Conservation (phyloP, 23 red algal genomes). For the Gracilaria vermiculophylla region DNA sequence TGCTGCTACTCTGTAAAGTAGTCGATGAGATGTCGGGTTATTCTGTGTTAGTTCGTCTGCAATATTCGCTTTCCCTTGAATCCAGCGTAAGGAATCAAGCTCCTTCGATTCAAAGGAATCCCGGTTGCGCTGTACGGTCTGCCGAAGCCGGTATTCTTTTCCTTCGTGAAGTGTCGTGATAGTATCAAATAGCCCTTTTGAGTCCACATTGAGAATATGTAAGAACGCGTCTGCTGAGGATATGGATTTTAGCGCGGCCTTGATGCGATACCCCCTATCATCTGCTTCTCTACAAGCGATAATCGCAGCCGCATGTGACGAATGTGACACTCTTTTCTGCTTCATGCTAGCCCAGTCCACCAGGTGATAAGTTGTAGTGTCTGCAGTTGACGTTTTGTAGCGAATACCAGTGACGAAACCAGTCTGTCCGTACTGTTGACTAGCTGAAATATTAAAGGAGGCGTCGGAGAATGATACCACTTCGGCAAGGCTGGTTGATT, state of each 20-base stretch:
- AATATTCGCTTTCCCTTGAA: constrained; percentile 13
- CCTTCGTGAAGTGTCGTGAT: constrained; percentile 24
- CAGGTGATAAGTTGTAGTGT: not conserved
- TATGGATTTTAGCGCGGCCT: not conserved
- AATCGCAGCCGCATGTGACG: constrained; percentile 29
- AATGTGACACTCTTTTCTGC: not conserved
- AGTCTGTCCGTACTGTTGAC: constrained; percentile 8
- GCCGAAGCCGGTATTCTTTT: constrained; percentile 5
- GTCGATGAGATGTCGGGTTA: not conserved
- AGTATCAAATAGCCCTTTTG: constrained; percentile 26
- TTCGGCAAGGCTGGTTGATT: not conserved
- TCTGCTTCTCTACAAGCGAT: constrained; percentile 12
- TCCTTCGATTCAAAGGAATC: constrained; percentile 19
- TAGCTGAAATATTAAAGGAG: constrained; percentile 1
- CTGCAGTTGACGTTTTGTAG: not conserved
- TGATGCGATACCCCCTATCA: not conserved
- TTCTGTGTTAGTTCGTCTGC: not conserved
- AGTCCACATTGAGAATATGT: constrained; percentile 4
- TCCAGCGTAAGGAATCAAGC: not conserved
- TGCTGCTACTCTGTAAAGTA: not conserved
- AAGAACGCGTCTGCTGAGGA: not conserved
- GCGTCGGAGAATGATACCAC: constrained; percentile 21
- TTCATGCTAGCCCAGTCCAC: not conserved
- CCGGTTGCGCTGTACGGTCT: constrained; percentile 13
- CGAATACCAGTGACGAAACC: not conserved